A percentile compares a stretch with the other conserved stretches of the same genome.
Conservation (phyloP, 129 eudicot species). For the Lonicera japonica region DNA sequence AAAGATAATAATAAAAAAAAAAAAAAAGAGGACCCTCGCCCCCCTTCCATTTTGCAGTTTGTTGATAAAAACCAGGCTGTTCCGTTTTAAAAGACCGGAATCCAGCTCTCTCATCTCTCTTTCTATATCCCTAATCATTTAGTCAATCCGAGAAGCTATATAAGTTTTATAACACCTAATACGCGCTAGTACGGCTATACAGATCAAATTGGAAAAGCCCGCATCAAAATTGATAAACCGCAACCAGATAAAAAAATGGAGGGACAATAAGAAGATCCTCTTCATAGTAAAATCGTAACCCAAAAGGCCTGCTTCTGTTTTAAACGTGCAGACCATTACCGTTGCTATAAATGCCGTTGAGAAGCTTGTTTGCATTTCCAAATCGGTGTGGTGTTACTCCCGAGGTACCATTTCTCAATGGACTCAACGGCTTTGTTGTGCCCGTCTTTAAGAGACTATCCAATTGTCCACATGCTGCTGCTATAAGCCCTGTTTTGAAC, state of each 20-base stretch:
- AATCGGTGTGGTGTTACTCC: constrained; percentile 20
- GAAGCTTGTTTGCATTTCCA: constrained; percentile 34
- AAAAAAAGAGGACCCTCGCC: constrained; percentile 1
- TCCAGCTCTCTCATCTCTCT: constrained; percentile 39
- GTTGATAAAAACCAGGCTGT: constrained; percentile 29
- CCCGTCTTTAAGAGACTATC: constrained; percentile 57
- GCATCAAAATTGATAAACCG: constrained; percentile 29
- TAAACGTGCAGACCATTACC: constrained; percentile 72
- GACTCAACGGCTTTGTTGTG: constrained; percentile 16
- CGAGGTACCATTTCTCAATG: constrained; percentile 31
- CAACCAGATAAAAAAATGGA: constrained; percentile 7
- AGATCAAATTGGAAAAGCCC: constrained; percentile 21
- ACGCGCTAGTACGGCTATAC: constrained; percentile 39
- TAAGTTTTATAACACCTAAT: constrained; percentile 14
- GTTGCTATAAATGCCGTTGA: constrained; percentile 52
- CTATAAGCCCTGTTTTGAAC: constrained; percentile 60
- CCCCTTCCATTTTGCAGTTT: constrained; percentile 7
- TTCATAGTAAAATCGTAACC: background rate
- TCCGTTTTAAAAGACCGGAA: constrained; percentile 43
- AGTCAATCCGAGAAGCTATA: constrained; percentile 14
- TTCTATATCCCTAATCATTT: no score
- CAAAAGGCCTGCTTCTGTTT: constrained; percentile 1
- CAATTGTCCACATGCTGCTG: constrained; percentile 89
- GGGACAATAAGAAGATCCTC: constrained; percentile 4
- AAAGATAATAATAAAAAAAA: no score